Evolutionary conservation across 441 rosid species (phyloP), one percentile per base, ranked within the genome.

Genomic region (Gossypium davidsonii): DNA sequence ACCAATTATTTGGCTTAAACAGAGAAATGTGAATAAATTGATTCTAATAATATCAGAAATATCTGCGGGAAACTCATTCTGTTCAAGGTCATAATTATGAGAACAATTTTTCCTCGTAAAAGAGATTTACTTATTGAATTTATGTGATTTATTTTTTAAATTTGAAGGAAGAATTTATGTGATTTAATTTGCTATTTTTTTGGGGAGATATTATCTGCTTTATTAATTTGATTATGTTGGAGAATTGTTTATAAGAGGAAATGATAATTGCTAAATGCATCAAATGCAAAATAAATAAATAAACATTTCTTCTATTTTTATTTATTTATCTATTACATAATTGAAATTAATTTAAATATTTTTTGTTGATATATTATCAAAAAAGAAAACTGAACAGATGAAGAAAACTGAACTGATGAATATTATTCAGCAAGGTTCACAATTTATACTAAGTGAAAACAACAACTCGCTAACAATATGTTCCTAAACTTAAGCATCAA

Each of bases 221-320:
- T 70, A 5, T 18, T 70, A n/a, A 12, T 53, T 18, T 34, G 11
- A 42, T 6, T 25, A 66, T 66, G 10, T 44, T 44, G 2, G 37
- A n/a, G 31, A 51, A 53, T 44, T 71, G 44, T 71, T 59, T 59
- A 63, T 59, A 46, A 57, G 18, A 53, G 62, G 10, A 55, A 6
- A 4, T 21, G 39, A 15, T 57, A 4, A n/a, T 14, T 46, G 51
- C 12, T 46, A 14, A 46, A 46, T 46, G 42, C 42, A 37, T 37
- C 42, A 37, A 37, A 37, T 37, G 42, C 42, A 37, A 37, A 37
- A 37, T 37, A 37, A 37, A 37, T 37, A 37, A 37, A 37, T 7
- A 37, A 37, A 37, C 10, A 37, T 37, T 37, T 37, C 42, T 7
- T 37, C 2, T 37, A 9, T 7, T 37, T 37, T 37, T 37, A 37